Conservation (phyloP, 176 grass and related monocot genomes). For the Aegilops sharonensis region DNA sequence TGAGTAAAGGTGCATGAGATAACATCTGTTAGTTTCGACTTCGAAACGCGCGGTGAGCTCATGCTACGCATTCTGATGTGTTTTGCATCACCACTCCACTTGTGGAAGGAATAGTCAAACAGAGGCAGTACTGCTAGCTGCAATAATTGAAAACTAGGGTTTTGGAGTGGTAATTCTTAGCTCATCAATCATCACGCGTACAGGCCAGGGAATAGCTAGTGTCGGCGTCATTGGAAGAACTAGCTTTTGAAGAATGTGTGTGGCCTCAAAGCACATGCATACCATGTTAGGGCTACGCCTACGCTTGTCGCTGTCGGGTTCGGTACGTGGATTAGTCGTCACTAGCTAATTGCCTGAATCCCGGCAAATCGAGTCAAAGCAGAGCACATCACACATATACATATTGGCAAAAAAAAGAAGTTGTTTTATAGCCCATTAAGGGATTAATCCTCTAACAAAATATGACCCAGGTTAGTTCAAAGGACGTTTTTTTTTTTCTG, state of each 20-base stretch:
- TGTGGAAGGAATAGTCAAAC: not conserved
- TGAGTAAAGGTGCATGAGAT: too few relatives aligned
- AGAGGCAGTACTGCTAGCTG: not conserved
- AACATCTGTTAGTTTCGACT: too few relatives aligned
- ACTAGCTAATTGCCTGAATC: not conserved
- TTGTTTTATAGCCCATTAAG: too few relatives aligned
- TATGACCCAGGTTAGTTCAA: too few relatives aligned
- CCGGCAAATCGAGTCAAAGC: not conserved
- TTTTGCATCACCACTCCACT: not conserved
- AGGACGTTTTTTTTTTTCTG: not conserved
- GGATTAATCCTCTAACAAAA: too few relatives aligned
- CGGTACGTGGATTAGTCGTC: not conserved
- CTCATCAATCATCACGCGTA: slow-evolving; percentile 2
- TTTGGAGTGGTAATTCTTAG: not conserved
- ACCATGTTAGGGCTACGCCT: slow-evolving; percentile 29
- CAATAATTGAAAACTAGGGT: not conserved
- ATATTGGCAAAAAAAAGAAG: too few relatives aligned
- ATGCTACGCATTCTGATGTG: not conserved
- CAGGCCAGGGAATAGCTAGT: slow-evolving; percentile 3
- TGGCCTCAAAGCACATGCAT: slow-evolving; percentile 37
- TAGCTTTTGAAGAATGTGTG: not conserved
- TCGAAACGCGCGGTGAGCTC: not conserved
- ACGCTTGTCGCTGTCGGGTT: not conserved
- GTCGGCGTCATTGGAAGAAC: slow-evolving; percentile 4
- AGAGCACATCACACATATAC: too few relatives aligned